Percentiles rank a stretch among this genome's conserved stretches.
Evolutionary conservation across 2,329 filamentous ascomycete genomes (phyloP).

Genomic region (Aspergillus quadricinctus): DNA sequence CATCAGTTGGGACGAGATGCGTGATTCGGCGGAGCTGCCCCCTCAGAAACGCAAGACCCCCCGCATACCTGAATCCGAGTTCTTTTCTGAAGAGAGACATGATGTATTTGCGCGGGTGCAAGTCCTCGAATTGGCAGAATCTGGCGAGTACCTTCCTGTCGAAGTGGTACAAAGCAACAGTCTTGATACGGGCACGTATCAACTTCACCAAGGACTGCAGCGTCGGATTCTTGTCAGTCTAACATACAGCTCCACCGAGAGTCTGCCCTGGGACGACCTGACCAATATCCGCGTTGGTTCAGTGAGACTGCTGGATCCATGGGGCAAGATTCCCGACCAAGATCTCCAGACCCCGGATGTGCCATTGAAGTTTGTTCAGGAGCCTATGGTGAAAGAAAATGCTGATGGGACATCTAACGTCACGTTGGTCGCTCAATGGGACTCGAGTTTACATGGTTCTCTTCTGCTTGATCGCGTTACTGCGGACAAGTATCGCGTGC

Average conservation of each 20-base stretch:
- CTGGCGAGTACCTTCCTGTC: conserved; percentile 84
- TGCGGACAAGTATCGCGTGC: conserved; percentile 86
- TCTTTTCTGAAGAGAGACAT: conserved; percentile 87
- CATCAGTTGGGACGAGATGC: conserved; percentile 98
- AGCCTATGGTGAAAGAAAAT: conserved; percentile 76
- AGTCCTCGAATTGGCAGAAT: conserved; percentile 85
- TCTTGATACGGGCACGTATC: conserved; percentile 83
- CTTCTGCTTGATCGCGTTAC: conserved; percentile 91
- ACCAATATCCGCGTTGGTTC: conserved; percentile 71
- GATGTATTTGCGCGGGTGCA: conserved; percentile 86
- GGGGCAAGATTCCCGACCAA: conserved; percentile 78
- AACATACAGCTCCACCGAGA: conserved; percentile 86
- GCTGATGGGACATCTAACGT: conserved; percentile 86
- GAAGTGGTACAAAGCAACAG: conserved; percentile 85
- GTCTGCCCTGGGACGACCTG: conserved; percentile 83
- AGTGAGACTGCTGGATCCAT: conserved; percentile 77
- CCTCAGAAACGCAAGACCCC: conserved; percentile 58
- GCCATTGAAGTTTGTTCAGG: conserved; percentile 68
- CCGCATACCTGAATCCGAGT: conserved; percentile 85
- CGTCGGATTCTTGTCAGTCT: conserved; percentile 80
- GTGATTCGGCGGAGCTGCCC: conserved; percentile 60
- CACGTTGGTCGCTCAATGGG: conserved; percentile 89
- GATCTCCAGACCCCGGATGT: conserved; percentile 69
- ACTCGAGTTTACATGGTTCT: conserved; percentile 87
- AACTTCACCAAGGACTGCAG: conserved; percentile 91